Evolutionary conservation across 306 rosid genomes (phyloP), one percentile per base, ranked within the genome.

Genomic region (Abrus pulchellus): DNA sequence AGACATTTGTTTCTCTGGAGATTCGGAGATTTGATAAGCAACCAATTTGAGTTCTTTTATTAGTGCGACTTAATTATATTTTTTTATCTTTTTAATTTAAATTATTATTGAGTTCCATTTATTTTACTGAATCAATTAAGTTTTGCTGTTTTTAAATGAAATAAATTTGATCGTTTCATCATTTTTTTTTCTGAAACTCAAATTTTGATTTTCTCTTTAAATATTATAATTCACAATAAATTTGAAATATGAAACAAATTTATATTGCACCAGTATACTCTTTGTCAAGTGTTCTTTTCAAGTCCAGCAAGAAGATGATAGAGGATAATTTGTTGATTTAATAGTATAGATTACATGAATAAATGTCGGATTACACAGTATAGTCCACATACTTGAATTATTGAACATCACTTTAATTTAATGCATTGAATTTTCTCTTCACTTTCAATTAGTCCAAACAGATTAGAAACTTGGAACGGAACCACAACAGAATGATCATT

Each of bases 351-450:
- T 47, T 33, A 7, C 52, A 11, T 69, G 55, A 64, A 28, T 38
- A 55, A 8, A 68, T 61, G 71, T 53, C 11, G 74, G 55, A 8
- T 36, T 36, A 36, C 30, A 66, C 3, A 44, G 49, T 72, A 52
- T 9, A 49, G 77, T 78, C 54, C 57, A 72, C 73, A 52, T 61
- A 68, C 50, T 14, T 53, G 68, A 61, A 83, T 78, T 55, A 64
- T 72, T 64, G 49, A 64, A n/a, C 28, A 20, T 47, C 55, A 52
- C 75, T 53, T 62, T 10, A 38, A 63, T 27, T 38, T 28, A 50
- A 71, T 69, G 64, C 47, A 56, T 78, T 55, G 66, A 64, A 72
- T 59, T 33, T 14, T 47, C 30, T 54, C 10, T 43, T 53, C 64
- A 34, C n/a, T 74, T 77, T 77, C 43, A 44, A 57, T 47, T 41